Percentiles rank a stretch among this genome's conserved stretches.
These are phyloP conservation scores for Cercospora berteroae DNA, from an alignment of 2,329 filamentous ascomycete species.

Conservation along the genomic window DNA sequence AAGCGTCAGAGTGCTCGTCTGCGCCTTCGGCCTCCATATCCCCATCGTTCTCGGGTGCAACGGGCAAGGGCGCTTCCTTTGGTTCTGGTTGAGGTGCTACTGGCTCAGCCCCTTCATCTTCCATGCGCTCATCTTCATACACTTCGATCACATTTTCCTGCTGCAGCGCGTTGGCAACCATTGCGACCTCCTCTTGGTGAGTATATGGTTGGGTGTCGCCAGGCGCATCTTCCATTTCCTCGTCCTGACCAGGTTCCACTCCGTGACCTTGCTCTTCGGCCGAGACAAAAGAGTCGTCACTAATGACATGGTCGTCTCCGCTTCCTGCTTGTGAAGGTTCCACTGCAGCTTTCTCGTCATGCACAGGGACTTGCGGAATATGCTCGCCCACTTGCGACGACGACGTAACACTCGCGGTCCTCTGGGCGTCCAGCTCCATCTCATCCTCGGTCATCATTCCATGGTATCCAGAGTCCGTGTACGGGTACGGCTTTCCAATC, in stretches of 20 bases:
- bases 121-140: constrained; percentile 20
- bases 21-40: constrained; percentile 44
- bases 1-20: constrained; percentile 45
- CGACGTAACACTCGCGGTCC: constrained; percentile 19
- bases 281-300: constrained; percentile 50
- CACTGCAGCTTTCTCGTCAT: constrained; percentile 33
- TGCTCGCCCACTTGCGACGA: constrained; percentile 20
- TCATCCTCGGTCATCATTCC: constrained; percentile 58
- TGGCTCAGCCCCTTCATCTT: constrained; percentile 12
- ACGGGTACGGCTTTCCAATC: constrained; percentile 34
- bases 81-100: constrained; percentile 23
- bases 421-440: constrained; percentile 42
- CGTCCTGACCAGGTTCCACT: constrained; percentile 10
- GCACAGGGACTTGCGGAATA: constrained; percentile 26
- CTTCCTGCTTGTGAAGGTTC: constrained; percentile 29
- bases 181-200: constrained; percentile 20
- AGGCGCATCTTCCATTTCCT: constrained; percentile 20
- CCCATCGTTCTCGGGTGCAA: constrained; percentile 35
- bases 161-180: constrained; percentile 33
- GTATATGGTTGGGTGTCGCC: constrained; percentile 18
- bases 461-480: constrained; percentile 68
- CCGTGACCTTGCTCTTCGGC: constrained; percentile 45
- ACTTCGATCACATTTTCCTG: constrained; percentile 16
- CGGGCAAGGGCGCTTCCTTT: constrained; percentile 31
- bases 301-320: constrained; percentile 30